These are phyloP conservation scores for Jatropha curcas DNA, from an alignment of 345 rosid genomes.

Conservation along the genomic window DNA sequence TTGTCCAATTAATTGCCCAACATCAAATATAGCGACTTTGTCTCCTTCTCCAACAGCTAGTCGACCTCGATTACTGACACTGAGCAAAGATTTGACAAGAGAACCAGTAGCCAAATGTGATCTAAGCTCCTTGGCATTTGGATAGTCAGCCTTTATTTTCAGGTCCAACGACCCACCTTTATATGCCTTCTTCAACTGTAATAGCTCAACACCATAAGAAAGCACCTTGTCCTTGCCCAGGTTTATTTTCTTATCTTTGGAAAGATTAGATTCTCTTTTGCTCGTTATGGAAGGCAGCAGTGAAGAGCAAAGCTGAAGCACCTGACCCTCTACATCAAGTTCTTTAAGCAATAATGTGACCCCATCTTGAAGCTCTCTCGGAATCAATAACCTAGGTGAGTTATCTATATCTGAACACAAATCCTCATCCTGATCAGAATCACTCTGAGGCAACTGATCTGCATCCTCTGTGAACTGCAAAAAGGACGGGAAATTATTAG, in stretches of 20 bases:
- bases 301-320: constrained; percentile 71
- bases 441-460: constrained; percentile 85
- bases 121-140: constrained; percentile 90
- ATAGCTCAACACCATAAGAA: constrained; percentile 71
- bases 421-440: constrained; percentile 91
- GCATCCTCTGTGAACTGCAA: constrained; percentile 77
- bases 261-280: constrained; percentile 70
- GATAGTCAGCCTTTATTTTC: constrained; percentile 94
- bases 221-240: constrained; percentile 80
- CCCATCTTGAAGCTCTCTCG: constrained; percentile 68
- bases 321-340: constrained; percentile 71
- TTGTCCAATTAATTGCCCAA: constrained; percentile 90
- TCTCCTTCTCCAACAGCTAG: constrained; percentile 99
- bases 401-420: constrained; percentile 51
- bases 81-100: constrained; percentile 90
- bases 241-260: constrained; percentile 62
- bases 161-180: constrained; percentile 98
- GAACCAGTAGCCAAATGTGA: constrained; percentile 84
- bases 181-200: constrained; percentile 93
- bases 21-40: constrained; percentile 95
- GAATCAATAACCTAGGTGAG: constrained; percentile 52
- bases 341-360: constrained; percentile 69
- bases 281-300: constrained; percentile 73
- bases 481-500: constrained; percentile 67
- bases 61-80: constrained; percentile 88